Evolutionary conservation across 148 eudicot species (phyloP).

Genomic region (Gaultheria prostrata): DNA sequence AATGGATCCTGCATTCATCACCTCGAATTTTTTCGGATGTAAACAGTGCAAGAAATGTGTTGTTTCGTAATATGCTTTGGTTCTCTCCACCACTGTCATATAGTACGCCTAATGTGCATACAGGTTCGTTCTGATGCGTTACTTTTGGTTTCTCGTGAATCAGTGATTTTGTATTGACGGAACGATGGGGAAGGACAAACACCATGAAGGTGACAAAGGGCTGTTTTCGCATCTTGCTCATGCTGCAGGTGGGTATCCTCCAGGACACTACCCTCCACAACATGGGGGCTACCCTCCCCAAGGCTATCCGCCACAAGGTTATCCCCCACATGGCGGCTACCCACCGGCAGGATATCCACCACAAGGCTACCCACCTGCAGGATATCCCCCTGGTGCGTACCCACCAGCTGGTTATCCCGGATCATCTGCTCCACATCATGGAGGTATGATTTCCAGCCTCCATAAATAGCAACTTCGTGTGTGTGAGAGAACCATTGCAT

Average conservation of each 20-base stretch:
- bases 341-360: conserved; percentile 34
- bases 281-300: conserved; percentile 22
- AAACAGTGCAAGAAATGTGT: not conserved
- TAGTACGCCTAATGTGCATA: not conserved
- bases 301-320: conserved; percentile 20
- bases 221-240: conserved; percentile 48
- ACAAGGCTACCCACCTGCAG: conserved; percentile 34
- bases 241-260: conserved; percentile 38
- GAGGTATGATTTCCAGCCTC: conserved; percentile 31
- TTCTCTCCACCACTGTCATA: not conserved
- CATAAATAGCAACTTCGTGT: no score
- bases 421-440: conserved; percentile 33
- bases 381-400: conserved; percentile 38
- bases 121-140: not conserved
- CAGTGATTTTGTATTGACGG: conserved; percentile 21
- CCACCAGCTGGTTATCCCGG: conserved; percentile 39
- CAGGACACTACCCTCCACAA: conserved; percentile 37
- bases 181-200: conserved; percentile 67
- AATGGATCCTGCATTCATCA: not conserved
- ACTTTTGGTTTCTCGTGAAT: not conserved
- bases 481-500: not conserved
- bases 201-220: conserved; percentile 58
- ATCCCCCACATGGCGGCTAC: conserved; percentile 30
- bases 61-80: not conserved
- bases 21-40: not conserved